phyloP scores from a whole-genome alignment of 768 basidiomycete species.

The Boletus coccyginus region DNA sequence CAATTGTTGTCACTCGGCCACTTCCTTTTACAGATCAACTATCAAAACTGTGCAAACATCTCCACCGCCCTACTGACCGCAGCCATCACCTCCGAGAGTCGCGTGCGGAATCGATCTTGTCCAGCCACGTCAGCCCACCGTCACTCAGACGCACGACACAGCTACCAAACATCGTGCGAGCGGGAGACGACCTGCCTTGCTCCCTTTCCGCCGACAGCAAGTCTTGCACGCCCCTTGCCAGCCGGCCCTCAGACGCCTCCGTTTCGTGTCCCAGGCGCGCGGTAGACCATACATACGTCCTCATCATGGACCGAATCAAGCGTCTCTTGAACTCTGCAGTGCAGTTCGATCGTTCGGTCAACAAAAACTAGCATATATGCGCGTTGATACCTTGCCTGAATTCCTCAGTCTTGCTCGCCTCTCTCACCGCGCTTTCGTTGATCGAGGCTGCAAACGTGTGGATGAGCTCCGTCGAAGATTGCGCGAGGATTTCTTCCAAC shows the following conservation, averaged over 20 bases:
- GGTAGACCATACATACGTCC: constrained; percentile 26
- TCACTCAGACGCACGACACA: neutral
- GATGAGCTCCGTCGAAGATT: constrained; percentile 16
- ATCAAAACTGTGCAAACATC: constrained; percentile 18
- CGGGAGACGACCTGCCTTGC: constrained; percentile 35
- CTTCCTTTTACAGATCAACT: constrained; percentile 28
- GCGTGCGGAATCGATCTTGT: constrained; percentile 23
- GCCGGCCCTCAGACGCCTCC: constrained; percentile 4
- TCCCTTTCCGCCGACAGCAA: constrained; percentile 23
- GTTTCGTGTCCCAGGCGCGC: constrained; percentile 23
- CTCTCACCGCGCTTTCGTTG: constrained; percentile 9
- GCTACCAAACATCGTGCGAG: constrained; percentile 24
- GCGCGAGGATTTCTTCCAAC: constrained; percentile 24
- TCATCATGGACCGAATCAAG: constrained; percentile 12
- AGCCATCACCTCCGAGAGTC: constrained; percentile 25
- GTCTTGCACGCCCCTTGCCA: constrained; percentile 14
- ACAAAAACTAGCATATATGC: constrained; percentile 26
- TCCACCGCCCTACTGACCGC: constrained; percentile 28
- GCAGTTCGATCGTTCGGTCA: neutral
- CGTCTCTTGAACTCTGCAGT: constrained; percentile 23
- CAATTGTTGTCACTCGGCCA: constrained; percentile 10
- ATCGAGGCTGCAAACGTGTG: constrained; percentile 22
- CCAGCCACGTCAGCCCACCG: constrained; percentile 14
- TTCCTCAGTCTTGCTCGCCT: constrained; percentile 15
- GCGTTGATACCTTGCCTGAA: constrained; percentile 24